Evolutionary conservation across 345 rosid species (phyloP).

Genomic region (Citropsis articulata): DNA sequence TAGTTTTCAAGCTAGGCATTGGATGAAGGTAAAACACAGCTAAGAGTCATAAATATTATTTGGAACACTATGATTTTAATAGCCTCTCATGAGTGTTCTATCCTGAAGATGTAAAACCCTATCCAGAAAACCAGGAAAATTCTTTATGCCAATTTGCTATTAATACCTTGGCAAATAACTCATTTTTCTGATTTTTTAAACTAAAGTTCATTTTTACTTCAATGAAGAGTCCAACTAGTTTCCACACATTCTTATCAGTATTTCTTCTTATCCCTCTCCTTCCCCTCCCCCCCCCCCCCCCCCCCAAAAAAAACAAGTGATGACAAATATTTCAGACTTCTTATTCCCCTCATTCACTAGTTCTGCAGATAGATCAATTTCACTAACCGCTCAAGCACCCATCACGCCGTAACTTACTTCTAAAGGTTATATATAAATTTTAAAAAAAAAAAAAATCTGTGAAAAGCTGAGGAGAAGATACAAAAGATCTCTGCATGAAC

Average conservation of each 20-base stretch:
- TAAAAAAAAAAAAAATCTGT: neutral
- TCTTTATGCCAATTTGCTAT: neutral
- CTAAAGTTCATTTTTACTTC: neutral
- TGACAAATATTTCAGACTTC: neutral
- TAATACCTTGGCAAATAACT: neutral
- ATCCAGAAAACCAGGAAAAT: neutral
- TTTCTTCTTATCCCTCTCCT: neutral
- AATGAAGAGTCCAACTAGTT: neutral
- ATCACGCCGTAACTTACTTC: neutral
- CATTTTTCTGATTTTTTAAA: neutral
- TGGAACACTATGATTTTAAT: too few relatives aligned
- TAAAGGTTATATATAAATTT: neutral
- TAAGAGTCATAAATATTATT: neutral
- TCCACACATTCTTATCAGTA: neutral
- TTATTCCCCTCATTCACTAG: neutral
- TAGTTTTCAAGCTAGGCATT: neutral
- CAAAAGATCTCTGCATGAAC: neutral
- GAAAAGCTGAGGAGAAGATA: neutral
- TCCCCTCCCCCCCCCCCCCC: too few relatives aligned
- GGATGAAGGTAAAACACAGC: neutral
- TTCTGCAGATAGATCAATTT: neutral
- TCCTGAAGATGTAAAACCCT: neutral
- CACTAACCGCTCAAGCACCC: neutral
- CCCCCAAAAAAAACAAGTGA: neutral
- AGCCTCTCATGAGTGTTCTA: neutral